A percentile compares a stretch with the other conserved stretches of the same genome.
Evolutionary conservation across 225 moss, liverwort and hornwort genomes (phyloP).

Genomic region (Polytrichum formosum): DNA sequence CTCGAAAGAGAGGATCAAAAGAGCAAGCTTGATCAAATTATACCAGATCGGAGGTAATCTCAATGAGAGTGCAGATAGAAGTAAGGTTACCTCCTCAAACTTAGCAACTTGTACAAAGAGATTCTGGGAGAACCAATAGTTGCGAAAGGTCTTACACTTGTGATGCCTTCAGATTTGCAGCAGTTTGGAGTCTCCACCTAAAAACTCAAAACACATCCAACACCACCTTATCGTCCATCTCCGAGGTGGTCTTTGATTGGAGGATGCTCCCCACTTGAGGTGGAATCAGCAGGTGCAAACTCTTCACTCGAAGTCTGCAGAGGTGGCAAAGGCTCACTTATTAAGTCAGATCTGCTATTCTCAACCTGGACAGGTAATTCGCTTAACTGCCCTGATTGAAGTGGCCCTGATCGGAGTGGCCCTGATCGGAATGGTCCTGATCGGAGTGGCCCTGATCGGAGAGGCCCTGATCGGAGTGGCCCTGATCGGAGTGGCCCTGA

Average conservation of each 20-base stretch:
- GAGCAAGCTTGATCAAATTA: conserved; percentile 4
- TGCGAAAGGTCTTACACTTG: conserved; percentile 31
- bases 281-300: conserved; percentile 40
- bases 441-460: too few species aligned
- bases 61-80: background rate
- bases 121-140: background rate
- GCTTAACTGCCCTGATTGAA: background rate
- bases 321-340: conserved; percentile 26
- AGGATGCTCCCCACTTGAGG: background rate
- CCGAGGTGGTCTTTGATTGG: conserved; percentile 10
- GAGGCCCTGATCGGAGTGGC: background rate
- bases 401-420: conserved; percentile 12
- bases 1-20: background rate
- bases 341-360: conserved; percentile 16
- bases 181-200: background rate
- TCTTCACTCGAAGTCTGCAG: conserved; percentile 27
- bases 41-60: background rate
- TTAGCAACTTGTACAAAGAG: too few species aligned
- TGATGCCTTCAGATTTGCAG: conserved; percentile 26
- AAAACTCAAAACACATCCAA: too few species aligned
- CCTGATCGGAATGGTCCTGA: too few species aligned
- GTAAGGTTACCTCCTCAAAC: background rate
- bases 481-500: conserved; percentile 14
- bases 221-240: conserved; percentile 28
- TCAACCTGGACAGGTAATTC: conserved; percentile 20